Evolutionary conservation across 208 protist genomes (phyloP), one percentile per base, ranked within the genome.

Genomic region (Trypanosoma lewisi): DNA sequence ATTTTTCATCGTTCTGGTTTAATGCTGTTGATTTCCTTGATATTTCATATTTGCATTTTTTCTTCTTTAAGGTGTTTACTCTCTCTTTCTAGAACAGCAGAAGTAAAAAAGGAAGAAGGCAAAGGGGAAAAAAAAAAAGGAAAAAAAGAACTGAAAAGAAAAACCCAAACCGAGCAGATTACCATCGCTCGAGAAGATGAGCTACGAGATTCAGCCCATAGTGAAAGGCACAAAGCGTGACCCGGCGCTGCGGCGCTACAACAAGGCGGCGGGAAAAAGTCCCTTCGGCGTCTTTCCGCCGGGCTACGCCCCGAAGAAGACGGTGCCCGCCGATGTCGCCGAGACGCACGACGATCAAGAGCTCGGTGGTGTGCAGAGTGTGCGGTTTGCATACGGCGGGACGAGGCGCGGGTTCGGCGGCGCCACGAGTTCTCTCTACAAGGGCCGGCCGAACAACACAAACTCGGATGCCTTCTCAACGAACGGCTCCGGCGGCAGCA

Each of bases 151-250:
- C n/a, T n/a, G n/a, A n/a, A n/a, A n/a, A n/a, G n/a, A n/a, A n/a
- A n/a, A n/a, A n/a, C n/a, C n/a, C n/a, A n/a, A n/a, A n/a, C n/a
- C n/a, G n/a, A 48, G 56, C 30, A 62, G 8, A 59, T 25, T 7
- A 61, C 3, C n/a, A 27, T 39, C 8, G 6, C 31, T 1, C 11
- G 37, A 54, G 28, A 81, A 68, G 61, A 91, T 83, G 74, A 93
- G 83, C 75, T 96, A 96, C 82, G 85, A 96, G 62, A 95, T 97
- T 59, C 67, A 90, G 62, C 92, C 92, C 14, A 79, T 94, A 33
- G 70, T 93, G 14, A 81, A 91, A 69, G 92, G 92, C 12, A 96
- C 92, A 28, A 88, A 85, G 74, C 89, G 83, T 64, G 92, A 97
- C 68, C 87, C 87, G 0, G 63, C 67, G 23, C 11, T 72, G 63